A percentile compares a stretch with the other conserved stretches of the same genome.
These are phyloP conservation scores for Plasmopara muralis DNA, from an alignment of 352 stramenopile species.

Conservation along the genomic window DNA sequence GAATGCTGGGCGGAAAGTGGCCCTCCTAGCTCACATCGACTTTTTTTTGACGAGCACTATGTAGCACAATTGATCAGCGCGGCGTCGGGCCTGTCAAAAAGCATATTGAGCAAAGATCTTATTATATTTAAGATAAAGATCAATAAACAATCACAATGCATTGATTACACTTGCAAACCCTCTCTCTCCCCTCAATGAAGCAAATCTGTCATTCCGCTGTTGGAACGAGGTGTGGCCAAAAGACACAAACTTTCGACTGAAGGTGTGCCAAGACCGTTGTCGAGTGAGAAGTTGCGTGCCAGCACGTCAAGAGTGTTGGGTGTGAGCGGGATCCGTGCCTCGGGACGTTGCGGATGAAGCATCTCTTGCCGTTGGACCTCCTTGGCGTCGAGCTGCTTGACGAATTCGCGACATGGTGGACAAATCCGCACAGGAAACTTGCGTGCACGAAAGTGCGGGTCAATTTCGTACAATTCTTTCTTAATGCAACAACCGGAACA, in stretches of 20 bases:
- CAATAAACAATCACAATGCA: no score
- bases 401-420: slow-evolving; percentile 21
- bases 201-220: slow-evolving; percentile 26
- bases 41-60: no score
- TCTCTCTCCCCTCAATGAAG: slow-evolving; percentile 12
- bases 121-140: no score
- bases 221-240: slow-evolving; percentile 21
- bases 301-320: slow-evolving; percentile 22
- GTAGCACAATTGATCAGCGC: no score
- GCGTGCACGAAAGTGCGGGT: slow-evolving; percentile 21
- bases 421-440: slow-evolving; percentile 24
- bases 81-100: no score
- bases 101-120: no score
- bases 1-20: slow-evolving; percentile 3
- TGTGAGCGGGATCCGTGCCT: slow-evolving; percentile 22
- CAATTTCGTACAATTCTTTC: slow-evolving; percentile 24
- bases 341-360: slow-evolving; percentile 10
- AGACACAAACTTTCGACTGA: slow-evolving; percentile 27
- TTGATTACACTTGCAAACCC: no score
- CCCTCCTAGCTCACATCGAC: no score
- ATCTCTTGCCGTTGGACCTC: slow-evolving; percentile 27
- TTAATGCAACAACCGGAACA: slow-evolving; percentile 25
- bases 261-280: slow-evolving; percentile 26
- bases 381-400: slow-evolving; percentile 20
- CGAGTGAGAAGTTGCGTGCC: slow-evolving; percentile 27